These are phyloP conservation scores for Talaromyces wortmannii DNA, from an alignment of 495 filamentous ascomycete genomes.

Conservation along the genomic window DNA sequence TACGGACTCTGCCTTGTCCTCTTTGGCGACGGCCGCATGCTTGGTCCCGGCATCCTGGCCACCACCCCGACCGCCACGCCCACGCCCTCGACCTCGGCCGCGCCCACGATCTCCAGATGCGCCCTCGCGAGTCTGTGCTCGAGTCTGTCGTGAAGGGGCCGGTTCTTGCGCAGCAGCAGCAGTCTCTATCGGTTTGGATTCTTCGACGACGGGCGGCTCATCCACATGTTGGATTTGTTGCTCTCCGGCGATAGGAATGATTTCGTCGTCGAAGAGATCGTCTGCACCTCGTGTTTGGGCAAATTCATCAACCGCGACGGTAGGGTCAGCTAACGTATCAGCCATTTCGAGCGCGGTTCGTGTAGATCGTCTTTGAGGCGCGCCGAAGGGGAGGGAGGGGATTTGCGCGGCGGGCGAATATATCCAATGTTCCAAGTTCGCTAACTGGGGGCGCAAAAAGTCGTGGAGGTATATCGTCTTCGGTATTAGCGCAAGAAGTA, in stretches of 20 bases:
- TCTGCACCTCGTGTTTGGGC: slow-evolving; percentile 61
- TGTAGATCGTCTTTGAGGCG: background rate
- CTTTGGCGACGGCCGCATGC: background rate
- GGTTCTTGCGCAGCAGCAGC: slow-evolving; percentile 6
- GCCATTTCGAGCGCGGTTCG: background rate
- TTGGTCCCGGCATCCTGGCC: slow-evolving; percentile 16
- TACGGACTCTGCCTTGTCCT: slow-evolving; percentile 4
- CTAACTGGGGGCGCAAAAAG: too few species aligned
- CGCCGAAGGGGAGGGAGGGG: too few species aligned
- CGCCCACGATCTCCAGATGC: slow-evolving; percentile 21
- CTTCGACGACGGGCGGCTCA: slow-evolving; percentile 6
- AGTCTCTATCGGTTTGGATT: slow-evolving; percentile 7
- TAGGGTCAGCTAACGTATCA: background rate
- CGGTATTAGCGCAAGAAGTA: too few species aligned
- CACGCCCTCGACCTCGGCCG: slow-evolving; percentile 28
- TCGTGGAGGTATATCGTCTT: too few species aligned
- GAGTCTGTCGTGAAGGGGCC: slow-evolving; percentile 2
- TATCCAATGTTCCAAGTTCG: too few species aligned
- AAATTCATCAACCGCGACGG: slow-evolving; percentile 37
- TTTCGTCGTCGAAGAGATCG: slow-evolving; percentile 68
- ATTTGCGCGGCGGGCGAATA: background rate
- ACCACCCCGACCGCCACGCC: slow-evolving; percentile 27
- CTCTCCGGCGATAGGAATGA: slow-evolving; percentile 49
- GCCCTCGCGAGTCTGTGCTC: slow-evolving; percentile 22
- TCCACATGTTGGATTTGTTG: slow-evolving; percentile 20